Evolutionary conservation across 2,329 filamentous ascomycete genomes (phyloP), one percentile per base, ranked within the genome.

Genomic region (Claviceps digitariae): DNA sequence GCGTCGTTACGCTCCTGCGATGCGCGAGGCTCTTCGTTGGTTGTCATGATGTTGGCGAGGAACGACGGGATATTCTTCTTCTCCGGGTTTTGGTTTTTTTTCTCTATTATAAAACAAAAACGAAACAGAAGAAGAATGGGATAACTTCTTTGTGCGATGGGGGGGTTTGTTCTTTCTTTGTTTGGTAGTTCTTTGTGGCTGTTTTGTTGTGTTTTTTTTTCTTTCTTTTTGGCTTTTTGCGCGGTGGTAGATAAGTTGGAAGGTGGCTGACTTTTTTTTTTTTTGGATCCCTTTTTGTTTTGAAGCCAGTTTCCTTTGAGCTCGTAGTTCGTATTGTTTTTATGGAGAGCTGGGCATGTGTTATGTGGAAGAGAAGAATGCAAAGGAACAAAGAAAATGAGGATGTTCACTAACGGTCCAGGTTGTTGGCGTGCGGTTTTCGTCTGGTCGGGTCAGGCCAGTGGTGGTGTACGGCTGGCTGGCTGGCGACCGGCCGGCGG

Each of bases 1-100:
- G 72, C 68, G 27, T 69, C 69, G 52, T 72, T 67, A 44, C 68
- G 69, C 52, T 64, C 63, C 53, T 74, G 73, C 61, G 74, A 74
- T 57, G 74, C 73, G 59, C 76, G 71, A 62, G 75, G 73, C 57
- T 66, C 63, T 52, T 68, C 66, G 59, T 63, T 60, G 52, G 74
- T 74, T 76, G 80, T 81, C 38, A 15, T 54, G 44, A 36, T 34
- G 44, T 20, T 25, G 41, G 15, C 12, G 12, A 21, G 13, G 20
- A 25, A 36, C 2, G 25, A 17, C 38, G 6, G 8, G 20, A n/a
- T n/a, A n/a, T n/a, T n/a, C n/a, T n/a, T n/a, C n/a, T n/a, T n/a
- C n/a, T n/a, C n/a, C n/a, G n/a, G n/a, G n/a, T n/a, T n/a, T n/a
- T n/a, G n/a, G 9, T 38, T 41, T 43, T 47, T 10, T 23, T 12